Evolutionary conservation across 768 basidiomycete species (phyloP).

Genomic region (Phlebiopsis flavidoalba): DNA sequence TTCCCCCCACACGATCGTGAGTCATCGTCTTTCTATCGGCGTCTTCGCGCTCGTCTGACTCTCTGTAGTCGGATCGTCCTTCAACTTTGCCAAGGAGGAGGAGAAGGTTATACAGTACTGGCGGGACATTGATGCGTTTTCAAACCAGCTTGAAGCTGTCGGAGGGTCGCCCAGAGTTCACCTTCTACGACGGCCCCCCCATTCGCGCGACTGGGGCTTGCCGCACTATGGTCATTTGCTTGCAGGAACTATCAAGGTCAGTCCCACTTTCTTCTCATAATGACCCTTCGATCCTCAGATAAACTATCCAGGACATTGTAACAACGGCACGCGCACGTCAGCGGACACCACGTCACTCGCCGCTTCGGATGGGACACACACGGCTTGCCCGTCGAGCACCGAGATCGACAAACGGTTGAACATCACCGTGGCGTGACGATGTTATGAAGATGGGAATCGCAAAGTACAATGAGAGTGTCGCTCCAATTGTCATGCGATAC

Average conservation of each 20-base stretch:
- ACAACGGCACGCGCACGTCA: slow-evolving; percentile 93
- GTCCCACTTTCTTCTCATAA: slow-evolving; percentile 14
- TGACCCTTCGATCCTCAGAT: slow-evolving; percentile 7
- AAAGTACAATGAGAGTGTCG: slow-evolving; percentile 98
- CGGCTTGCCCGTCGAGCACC: slow-evolving; percentile 96
- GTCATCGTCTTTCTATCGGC: slow-evolving; percentile 1
- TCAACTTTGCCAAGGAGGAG: slow-evolving; percentile 86
- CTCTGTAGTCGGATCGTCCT: slow-evolving; percentile 59
- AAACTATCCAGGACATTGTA: slow-evolving; percentile 89
- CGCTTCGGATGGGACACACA: slow-evolving; percentile 99
- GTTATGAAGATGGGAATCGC: slow-evolving; percentile 95
- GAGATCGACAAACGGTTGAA: slow-evolving; percentile 96
- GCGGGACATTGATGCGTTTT: slow-evolving; percentile 97
- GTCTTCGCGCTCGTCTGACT: slow-evolving; percentile 7
- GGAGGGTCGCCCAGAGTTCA: slow-evolving; percentile 83
- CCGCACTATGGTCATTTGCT: slow-evolving; percentile 96
- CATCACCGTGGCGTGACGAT: slow-evolving; percentile 89
- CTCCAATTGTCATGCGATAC: slow-evolving; percentile 96
- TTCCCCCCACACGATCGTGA: slow-evolving; percentile 25
- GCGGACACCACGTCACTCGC: slow-evolving; percentile 87
- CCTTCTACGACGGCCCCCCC: slow-evolving; percentile 98
- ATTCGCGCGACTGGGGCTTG: slow-evolving; percentile 92
- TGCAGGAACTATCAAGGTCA: slow-evolving; percentile 89
- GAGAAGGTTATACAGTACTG: slow-evolving; percentile 88
- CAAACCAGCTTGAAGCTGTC: slow-evolving; percentile 90